phyloP scores from a whole-genome alignment of 2,329 filamentous ascomycete genomes.

The Colletotrichum sp. region DNA sequence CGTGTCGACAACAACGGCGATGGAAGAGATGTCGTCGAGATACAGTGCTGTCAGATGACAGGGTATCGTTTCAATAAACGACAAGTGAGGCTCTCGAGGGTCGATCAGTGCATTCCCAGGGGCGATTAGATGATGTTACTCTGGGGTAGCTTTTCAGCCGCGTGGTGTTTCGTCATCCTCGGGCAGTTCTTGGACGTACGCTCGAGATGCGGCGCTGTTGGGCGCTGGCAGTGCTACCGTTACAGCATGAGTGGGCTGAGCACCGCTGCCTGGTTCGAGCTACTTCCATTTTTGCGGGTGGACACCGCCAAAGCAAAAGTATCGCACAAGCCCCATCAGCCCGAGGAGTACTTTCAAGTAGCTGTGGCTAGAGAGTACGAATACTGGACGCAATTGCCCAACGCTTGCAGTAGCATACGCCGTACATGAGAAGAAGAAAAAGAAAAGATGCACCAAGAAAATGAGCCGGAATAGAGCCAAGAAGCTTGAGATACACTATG shows the following conservation, averaged over 20 bases:
- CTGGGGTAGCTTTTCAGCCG: conserved; percentile 18
- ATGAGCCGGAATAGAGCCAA: neutral
- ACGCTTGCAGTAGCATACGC: neutral
- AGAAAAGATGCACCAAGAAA: neutral
- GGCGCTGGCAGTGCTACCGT: conserved; percentile 12
- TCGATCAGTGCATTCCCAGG: conserved; percentile 11
- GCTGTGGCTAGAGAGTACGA: neutral
- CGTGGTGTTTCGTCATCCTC: conserved; percentile 22
- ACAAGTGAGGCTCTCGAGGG: conserved; percentile 8
- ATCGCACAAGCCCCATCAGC: neutral
- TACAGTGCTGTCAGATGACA: neutral
- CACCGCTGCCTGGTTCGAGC: neutral
- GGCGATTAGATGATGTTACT: conserved; percentile 12
- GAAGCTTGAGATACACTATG: neutral
- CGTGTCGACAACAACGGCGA: neutral
- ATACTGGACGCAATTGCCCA: neutral
- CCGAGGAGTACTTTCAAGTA: neutral
- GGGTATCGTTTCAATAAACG: conserved; percentile 1
- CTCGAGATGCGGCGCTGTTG: conserved; percentile 7
- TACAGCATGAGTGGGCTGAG: neutral
- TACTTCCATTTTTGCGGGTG: conserved; percentile 3
- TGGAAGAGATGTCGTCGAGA: conserved; percentile 7
- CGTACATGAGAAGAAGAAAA: neutral
- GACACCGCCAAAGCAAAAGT: neutral
- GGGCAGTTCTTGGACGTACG: conserved; percentile 5